phyloP scores from a whole-genome alignment of 495 filamentous ascomycete species.

The Amphirosellinia nigrospora region DNA sequence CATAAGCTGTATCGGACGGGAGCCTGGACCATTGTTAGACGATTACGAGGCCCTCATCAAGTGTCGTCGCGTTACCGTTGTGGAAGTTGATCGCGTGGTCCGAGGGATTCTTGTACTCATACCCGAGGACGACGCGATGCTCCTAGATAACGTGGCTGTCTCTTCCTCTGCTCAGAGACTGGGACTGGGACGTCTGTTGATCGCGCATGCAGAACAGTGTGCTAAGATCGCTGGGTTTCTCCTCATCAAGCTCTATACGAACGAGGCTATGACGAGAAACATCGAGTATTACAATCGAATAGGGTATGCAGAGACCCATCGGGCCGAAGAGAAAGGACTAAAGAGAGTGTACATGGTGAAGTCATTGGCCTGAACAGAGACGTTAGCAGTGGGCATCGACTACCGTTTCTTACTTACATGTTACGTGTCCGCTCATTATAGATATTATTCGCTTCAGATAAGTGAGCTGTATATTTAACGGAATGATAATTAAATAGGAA shows the following conservation, averaged over 20 bases:
- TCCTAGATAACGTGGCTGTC: constrained; percentile 20
- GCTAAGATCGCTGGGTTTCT: neutral
- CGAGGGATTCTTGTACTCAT: constrained; percentile 6
- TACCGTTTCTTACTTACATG: neutral
- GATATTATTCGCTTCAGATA: too few species aligned
- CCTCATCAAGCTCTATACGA: constrained; percentile 8
- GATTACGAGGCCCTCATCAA: constrained; percentile 14
- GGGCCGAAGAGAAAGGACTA: constrained; percentile 1
- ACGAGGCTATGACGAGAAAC: constrained; percentile 14
- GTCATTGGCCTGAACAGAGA: neutral
- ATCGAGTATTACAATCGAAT: constrained; percentile 9
- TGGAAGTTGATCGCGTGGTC: constrained; percentile 1
- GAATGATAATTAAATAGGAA: too few species aligned
- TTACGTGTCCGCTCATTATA: too few species aligned
- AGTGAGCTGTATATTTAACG: too few species aligned
- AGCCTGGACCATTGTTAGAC: constrained; percentile 17
- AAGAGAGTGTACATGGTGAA: constrained; percentile 18
- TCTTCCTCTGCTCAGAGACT: constrained; percentile 11
- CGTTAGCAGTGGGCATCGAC: neutral
- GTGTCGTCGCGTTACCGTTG: neutral
- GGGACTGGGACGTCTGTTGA: constrained; percentile 5
- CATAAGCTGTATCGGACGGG: neutral
- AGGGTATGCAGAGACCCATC: constrained; percentile 9
- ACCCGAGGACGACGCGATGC: constrained; percentile 5
- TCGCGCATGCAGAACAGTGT: constrained; percentile 5